These are phyloP conservation scores for Straminergon stramineum DNA, from an alignment of 225 moss, liverwort and hornwort genomes.

Conservation along the genomic window DNA sequence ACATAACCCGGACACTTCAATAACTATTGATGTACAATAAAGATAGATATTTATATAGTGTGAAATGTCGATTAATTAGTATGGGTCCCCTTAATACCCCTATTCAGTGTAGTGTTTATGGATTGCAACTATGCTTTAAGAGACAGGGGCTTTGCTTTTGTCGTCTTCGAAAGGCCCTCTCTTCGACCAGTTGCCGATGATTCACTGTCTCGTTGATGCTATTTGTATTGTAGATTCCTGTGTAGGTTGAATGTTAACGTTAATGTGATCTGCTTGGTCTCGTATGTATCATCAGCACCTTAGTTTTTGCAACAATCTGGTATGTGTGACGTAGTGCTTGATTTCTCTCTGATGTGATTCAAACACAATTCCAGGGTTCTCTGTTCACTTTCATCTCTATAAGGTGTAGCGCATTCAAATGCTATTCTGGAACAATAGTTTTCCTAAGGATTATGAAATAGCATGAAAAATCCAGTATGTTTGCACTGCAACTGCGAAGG, in stretches of 20 bases:
- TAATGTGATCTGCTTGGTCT: no score
- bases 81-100: no score
- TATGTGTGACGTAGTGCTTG: no score
- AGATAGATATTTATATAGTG: no score
- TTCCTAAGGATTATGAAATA: background rate
- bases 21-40: no score
- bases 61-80: no score
- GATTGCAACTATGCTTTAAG: background rate
- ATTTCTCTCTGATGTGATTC: background rate
- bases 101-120: no score
- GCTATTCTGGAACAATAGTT: background rate
- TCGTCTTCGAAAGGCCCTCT: background rate
- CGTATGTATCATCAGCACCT: background rate
- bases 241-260: background rate
- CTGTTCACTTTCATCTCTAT: background rate
- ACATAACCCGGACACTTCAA: no score
- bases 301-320: no score
- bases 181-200: background rate
- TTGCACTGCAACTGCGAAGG: background rate
- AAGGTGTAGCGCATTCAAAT: background rate
- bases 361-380: background rate
- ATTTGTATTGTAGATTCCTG: background rate
- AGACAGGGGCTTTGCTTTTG: background rate
- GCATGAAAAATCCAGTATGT: background rate
- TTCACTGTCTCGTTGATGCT: background rate